A percentile compares a stretch with the other conserved stretches of the same genome.
Evolutionary conservation across 2,329 filamentous ascomycete genomes (phyloP).

Genomic region (Rugonectria rugulosa): DNA sequence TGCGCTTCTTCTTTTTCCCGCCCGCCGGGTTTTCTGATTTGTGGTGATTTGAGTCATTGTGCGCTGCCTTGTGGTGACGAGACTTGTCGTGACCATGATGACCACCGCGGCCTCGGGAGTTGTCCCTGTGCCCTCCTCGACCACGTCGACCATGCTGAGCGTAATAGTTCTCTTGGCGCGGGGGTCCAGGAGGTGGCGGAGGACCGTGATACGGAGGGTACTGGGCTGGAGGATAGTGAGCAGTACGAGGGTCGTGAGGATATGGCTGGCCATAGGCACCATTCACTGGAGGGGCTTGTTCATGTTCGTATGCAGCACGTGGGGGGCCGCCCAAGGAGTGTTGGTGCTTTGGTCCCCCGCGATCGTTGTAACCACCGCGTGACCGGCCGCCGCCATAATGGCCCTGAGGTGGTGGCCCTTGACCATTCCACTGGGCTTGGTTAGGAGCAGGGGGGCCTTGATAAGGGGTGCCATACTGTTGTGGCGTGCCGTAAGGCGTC

Average conservation of each 20-base stretch:
- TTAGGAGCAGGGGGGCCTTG: constrained; percentile 45
- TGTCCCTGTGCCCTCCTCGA: constrained; percentile 46
- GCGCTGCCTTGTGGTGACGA: constrained; percentile 48
- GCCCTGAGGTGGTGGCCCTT: constrained; percentile 44
- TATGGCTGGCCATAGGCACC: constrained; percentile 51
- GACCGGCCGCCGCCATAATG: constrained; percentile 50
- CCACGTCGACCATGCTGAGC: constrained; percentile 47
- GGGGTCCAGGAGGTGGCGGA: constrained; percentile 45
- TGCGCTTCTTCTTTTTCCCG: constrained; percentile 75
- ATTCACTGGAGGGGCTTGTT: constrained; percentile 44
- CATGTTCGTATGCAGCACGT: constrained; percentile 47
- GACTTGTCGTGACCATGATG: constrained; percentile 54
- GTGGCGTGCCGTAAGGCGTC: constrained; percentile 52
- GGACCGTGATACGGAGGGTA: constrained; percentile 52
- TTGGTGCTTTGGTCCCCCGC: constrained; percentile 47
- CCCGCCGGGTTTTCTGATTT: constrained; percentile 54
- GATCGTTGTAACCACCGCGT: constrained; percentile 56
- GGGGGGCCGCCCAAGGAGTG: constrained; percentile 42
- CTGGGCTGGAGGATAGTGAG: constrained; percentile 43
- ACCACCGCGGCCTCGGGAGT: constrained; percentile 52
- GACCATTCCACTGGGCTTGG: constrained; percentile 46
- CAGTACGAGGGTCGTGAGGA: constrained; percentile 48
- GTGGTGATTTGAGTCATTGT: constrained; percentile 40
- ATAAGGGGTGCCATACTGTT: constrained; percentile 48
- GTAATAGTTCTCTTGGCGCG: constrained; percentile 46